Conservation (phyloP, 768 basidiomycete genomes). For the Pleurotus platypus region DNA sequence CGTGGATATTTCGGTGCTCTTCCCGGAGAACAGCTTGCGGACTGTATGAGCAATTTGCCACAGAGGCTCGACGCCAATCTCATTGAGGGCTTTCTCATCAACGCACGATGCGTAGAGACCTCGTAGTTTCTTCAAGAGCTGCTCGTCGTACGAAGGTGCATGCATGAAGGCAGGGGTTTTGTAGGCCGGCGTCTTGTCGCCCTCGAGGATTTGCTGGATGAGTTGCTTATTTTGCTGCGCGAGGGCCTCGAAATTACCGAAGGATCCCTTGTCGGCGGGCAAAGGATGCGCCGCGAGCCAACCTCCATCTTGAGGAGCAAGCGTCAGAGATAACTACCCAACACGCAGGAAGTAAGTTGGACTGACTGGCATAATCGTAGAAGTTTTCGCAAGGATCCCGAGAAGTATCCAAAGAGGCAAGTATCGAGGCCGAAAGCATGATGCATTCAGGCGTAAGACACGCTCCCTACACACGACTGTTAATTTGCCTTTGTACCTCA, state of each 20-base stretch:
- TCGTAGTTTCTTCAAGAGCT: conserved; percentile 61
- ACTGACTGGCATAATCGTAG: conserved; percentile 82
- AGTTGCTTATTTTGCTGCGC: conserved; percentile 75
- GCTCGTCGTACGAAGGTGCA: conserved; percentile 41
- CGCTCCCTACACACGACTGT: conserved; percentile 37
- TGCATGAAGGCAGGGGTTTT: conserved; percentile 10
- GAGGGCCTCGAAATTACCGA: conserved; percentile 70
- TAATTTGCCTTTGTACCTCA: neutral
- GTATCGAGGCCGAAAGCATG: conserved; percentile 74
- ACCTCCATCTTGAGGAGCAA: conserved; percentile 61
- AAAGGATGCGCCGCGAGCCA: conserved; percentile 84
- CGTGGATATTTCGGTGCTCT: conserved; percentile 34
- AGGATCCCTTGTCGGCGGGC: conserved; percentile 78
- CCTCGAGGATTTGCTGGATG: conserved; percentile 68
- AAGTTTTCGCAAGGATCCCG: conserved; percentile 96
- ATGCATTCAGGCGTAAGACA: conserved; percentile 84
- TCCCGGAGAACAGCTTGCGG: conserved; percentile 43
- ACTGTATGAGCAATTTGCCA: conserved; percentile 62
- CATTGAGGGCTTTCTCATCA: conserved; percentile 73
- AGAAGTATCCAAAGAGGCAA: conserved; percentile 74
- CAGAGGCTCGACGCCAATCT: conserved; percentile 69
- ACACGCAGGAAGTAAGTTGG: neutral
- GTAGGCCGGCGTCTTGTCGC: conserved; percentile 30
- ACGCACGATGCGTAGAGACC: conserved; percentile 79
- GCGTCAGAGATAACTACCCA: neutral